Evolutionary conservation across 176 grass and related monocot genomes (phyloP).

Genomic region (Musa beccarii): DNA sequence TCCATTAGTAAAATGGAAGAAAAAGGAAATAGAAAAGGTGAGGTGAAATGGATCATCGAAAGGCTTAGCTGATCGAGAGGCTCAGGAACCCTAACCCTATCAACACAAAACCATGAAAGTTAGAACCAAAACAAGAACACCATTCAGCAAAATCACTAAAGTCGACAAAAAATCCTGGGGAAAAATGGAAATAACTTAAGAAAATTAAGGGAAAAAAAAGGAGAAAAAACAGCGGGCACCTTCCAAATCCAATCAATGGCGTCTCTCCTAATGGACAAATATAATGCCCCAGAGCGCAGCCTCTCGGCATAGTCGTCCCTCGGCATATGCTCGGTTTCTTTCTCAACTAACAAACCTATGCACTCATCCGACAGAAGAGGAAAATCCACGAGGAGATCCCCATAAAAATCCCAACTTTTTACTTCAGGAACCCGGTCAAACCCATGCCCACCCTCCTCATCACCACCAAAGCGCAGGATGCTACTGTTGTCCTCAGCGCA

Average conservation of each 20-base stretch:
- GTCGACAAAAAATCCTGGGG: too few relatives aligned
- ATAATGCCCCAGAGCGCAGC: conserved; percentile 41
- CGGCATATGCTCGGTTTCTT: conserved; percentile 55
- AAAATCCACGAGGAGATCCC: conserved; percentile 39
- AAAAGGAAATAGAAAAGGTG: too few relatives aligned
- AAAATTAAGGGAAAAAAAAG: background rate
- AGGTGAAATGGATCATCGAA: too few relatives aligned
- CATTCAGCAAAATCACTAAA: too few relatives aligned
- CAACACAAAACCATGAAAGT: too few relatives aligned
- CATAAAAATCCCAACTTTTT: conserved; percentile 24
- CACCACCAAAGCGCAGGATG: conserved; percentile 52
- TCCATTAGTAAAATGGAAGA: too few relatives aligned
- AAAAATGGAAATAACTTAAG: too few relatives aligned
- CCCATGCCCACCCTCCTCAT: conserved; percentile 16
- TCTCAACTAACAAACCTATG: conserved; percentile 49
- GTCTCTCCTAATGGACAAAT: conserved; percentile 59
- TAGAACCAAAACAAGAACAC: too few relatives aligned
- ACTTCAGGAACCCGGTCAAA: conserved; percentile 14
- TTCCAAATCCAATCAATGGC: conserved; percentile 96
- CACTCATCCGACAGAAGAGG: conserved; percentile 59
- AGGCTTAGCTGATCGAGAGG: too few relatives aligned
- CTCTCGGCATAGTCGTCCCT: conserved; percentile 56
- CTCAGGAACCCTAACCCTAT: too few relatives aligned
- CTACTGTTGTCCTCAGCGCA: conserved; percentile 78
- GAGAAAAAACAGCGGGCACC: conserved; percentile 32